phyloP scores from a whole-genome alignment of 2,329 filamentous ascomycete species.

The Apiospora sp. region DNA sequence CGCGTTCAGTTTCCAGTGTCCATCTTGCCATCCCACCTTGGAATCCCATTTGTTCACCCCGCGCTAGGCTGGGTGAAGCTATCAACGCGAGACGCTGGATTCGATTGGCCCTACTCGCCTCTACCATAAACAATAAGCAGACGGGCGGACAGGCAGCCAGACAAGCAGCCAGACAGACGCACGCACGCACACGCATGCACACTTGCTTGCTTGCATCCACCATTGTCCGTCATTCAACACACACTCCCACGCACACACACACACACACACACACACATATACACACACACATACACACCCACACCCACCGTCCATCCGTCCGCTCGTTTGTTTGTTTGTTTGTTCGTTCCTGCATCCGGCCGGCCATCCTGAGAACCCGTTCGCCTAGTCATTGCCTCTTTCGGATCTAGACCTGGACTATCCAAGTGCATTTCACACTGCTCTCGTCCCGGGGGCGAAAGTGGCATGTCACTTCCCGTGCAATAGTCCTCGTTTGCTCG shows the following conservation, averaged over 20 bases:
- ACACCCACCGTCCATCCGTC: background rate
- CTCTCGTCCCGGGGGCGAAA: background rate
- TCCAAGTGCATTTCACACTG: background rate
- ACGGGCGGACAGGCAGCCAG: background rate
- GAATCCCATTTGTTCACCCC: background rate
- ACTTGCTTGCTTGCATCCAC: background rate
- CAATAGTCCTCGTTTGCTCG: background rate
- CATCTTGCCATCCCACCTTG: background rate
- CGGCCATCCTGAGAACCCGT: background rate
- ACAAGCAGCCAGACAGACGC: background rate
- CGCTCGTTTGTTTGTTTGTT: background rate
- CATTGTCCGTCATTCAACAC: background rate
- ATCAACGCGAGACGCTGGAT: slow-evolving; percentile 10
- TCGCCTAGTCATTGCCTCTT: background rate
- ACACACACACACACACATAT: background rate
- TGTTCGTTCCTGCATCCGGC: background rate
- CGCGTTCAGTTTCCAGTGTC: background rate
- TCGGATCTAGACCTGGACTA: background rate
- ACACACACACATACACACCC: background rate
- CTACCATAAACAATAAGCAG: slow-evolving; percentile 15
- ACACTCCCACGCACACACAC: background rate
- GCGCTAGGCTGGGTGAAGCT: slow-evolving; percentile 7
- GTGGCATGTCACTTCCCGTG: slow-evolving; percentile 8
- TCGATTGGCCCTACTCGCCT: background rate
- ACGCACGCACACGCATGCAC: background rate